Evolutionary conservation across 805 yeast genomes (phyloP).

Genomic region (Saturnispora quitensis): DNA sequence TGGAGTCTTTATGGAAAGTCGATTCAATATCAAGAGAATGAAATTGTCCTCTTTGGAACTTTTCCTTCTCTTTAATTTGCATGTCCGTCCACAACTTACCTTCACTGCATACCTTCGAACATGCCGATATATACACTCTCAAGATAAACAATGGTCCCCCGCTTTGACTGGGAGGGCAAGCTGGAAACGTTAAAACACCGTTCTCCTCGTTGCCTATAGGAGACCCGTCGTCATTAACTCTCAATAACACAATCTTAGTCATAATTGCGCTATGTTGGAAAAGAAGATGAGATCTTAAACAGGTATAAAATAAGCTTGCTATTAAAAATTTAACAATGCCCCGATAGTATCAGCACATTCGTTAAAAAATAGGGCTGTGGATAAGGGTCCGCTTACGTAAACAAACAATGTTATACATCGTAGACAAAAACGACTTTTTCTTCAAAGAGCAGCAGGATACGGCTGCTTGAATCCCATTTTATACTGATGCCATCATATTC

Average conservation of each 20-base stretch:
- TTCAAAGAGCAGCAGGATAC: constrained; percentile 16
- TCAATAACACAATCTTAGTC: constrained; percentile 35
- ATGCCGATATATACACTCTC: constrained; percentile 61
- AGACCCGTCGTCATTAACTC: constrained; percentile 39
- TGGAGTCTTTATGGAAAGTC: constrained; percentile 57
- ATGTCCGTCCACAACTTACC: constrained; percentile 70
- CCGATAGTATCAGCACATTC: not conserved
- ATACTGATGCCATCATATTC: constrained; percentile 13
- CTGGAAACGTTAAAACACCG: constrained; percentile 46
- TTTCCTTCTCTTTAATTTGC: constrained; percentile 36
- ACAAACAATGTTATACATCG: constrained; percentile 6
- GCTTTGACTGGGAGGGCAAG: constrained; percentile 30
- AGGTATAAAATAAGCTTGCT: not conserved
- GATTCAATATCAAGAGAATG: constrained; percentile 40
- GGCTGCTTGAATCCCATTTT: constrained; percentile 19
- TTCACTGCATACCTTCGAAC: constrained; percentile 59
- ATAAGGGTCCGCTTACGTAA: not conserved
- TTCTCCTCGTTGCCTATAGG: constrained; percentile 32
- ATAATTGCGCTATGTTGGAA: constrained; percentile 11
- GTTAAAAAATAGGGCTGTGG: not conserved
- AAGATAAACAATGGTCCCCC: constrained; percentile 39
- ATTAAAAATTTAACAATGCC: not conserved
- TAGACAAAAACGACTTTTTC: constrained; percentile 21
- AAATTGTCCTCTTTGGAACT: constrained; percentile 51
- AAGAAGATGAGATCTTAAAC: not conserved